Conservation (phyloP, 73 alveolate genomes). For the Paramecium sonneborni region DNA sequence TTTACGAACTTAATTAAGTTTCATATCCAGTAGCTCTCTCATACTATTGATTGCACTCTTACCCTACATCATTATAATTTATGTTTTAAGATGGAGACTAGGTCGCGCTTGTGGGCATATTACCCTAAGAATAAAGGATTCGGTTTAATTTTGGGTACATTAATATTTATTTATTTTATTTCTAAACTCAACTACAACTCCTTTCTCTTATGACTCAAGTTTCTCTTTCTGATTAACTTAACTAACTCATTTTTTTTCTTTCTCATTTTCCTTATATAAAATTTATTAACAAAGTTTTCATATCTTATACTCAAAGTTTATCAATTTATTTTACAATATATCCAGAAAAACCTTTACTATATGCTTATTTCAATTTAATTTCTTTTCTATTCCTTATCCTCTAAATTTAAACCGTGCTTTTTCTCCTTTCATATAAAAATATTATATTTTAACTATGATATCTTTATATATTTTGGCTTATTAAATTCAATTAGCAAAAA, state of each 20-base stretch:
- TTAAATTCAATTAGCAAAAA: too few species aligned
- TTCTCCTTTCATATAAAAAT: too few species aligned
- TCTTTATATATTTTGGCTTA: too few species aligned
- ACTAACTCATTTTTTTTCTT: too few species aligned
- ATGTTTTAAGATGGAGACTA: conserved; percentile 16
- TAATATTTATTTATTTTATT: not conserved
- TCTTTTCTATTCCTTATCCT: not conserved
- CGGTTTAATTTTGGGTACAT: not conserved
- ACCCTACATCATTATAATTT: conserved; percentile 2
- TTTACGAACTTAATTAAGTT: conserved; percentile 46
- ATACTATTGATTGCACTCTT: conserved; percentile 10
- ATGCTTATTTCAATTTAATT: not conserved
- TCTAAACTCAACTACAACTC: conserved; percentile 76
- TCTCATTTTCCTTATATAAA: too few species aligned
- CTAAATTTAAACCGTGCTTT: not conserved
- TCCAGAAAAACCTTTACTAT: not conserved
- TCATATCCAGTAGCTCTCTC: conserved; percentile 38
- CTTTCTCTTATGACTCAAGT: conserved; percentile 91
- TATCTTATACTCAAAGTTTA: not conserved
- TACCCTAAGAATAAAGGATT: not conserved
- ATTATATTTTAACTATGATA: too few species aligned
- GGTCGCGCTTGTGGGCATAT: not conserved
- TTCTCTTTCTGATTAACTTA: too few species aligned
- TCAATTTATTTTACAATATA: not conserved
- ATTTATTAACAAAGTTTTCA: not conserved